Evolutionary conservation across 1,139 yeast species (phyloP), one percentile per base, ranked within the genome.

Genomic region (Hyphopichia burtonii): DNA sequence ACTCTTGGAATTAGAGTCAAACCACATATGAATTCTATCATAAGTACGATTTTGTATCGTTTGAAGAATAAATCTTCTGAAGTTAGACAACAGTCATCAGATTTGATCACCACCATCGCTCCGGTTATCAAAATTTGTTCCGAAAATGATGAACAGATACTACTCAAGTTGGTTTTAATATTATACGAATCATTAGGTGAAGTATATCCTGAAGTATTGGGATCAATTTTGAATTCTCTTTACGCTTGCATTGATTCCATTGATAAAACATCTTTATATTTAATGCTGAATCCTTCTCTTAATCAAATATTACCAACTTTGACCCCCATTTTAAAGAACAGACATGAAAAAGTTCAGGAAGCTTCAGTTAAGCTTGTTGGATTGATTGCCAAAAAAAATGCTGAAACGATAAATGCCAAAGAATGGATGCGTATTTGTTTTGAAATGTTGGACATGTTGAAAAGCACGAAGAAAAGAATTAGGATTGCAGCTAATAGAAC

Each of bases 341-440:
- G 95, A 45, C 95, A 91, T 54, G 96, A 87, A 48, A 86, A 86
- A 50, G 99, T 94, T 1, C 98, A 91, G 59, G 95, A 89, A 50
- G 80, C 86, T 47, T 81, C 94, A 15, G 86, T 93, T 35, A 80
- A 77, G 40, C 68, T 93, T 22, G 86, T 94, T 22, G 97, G 97
- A 2, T 70, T 82, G 37, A 86, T 93, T 42, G 97, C 98, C 0
- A 80, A 77, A 41, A 76, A 82, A 40, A 93, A 89, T n/a, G 83
- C 96, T 0, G 96, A 88, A 52, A 80, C 82, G 42, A 89, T 91
- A 18, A 83, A 91, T 39, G 96, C 96, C 2, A 82, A 89, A 47
- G 99, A 94, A 62, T 94, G 99, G 99, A 89, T 93, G 95, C 76
- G 99, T 47, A 88, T 93, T 25, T 88, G 97, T 55, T 90, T 88